Base-by-base conservation (phyloP, 129 eudicot genomes). In the Ambrosia artemisiifolia region DNA sequence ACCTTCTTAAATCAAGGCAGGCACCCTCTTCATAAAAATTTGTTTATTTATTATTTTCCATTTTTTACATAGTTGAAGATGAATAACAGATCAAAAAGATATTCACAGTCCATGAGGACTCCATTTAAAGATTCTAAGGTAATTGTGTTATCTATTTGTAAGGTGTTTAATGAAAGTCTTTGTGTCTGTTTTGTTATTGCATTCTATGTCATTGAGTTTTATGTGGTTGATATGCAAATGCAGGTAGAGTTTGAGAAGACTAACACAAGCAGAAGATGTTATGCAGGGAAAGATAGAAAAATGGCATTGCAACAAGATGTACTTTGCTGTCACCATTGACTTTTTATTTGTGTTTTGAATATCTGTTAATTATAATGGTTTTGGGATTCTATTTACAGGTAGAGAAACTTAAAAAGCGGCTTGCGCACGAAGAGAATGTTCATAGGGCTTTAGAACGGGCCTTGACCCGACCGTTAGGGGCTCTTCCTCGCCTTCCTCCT, bases 371-470 rank as follows among this genome's bases (percentile, higher is more conserved):
- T 57, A 61, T 59, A 0, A 14, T n/a, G 0, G 2, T 35, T 61
- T 7, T 0, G 34, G 3, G 1, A n/a, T 53, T 13, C 12, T 75
- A 36, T 50, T 65, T 77, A 16, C 74, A 92, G 97, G 88, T 92
- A 34, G 91, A 92, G 66, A 85, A 83, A 83, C 84, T 92, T 40
- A 85, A 76, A 87, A 79, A 83, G 79, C 81, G 67, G 82, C 97
- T 92, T 63, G 77, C 80, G 38, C 96, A 85, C 5, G 96, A 88
- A 80, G 94, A 88, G 70, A 86, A 87, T 78, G 89, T 92, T 47
- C 97, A 81, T 42, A 74, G 84, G 76, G 95, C 96, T 53, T 78
- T 92, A 69, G 91, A 86, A 75, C 79, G 91, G 77, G 96, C 91
- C 18, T 86, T 92, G 35, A 85, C 81, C 13, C 75, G 89, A 67